Evolutionary conservation across 2,329 filamentous ascomycete species (phyloP), one percentile per base, ranked within the genome.

Genomic region (Calonectria pauciramosa): DNA sequence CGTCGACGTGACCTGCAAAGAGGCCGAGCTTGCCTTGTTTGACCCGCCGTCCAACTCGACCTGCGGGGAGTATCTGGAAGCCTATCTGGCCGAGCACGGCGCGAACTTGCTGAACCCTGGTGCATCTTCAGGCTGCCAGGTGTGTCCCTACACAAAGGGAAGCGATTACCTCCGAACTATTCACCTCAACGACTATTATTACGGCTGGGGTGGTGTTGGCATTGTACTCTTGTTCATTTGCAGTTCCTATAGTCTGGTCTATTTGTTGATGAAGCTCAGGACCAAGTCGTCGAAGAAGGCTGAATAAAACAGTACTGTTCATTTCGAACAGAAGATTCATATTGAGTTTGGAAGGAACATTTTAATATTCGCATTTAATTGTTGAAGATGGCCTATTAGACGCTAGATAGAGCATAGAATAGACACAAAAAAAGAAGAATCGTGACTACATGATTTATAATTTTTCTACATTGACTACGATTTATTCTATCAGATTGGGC

Each of bases 121-220:
- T 5, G 91, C 89, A 0, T 91, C 86, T 0, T 79, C 83, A 0
- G 85, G 82, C 0, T 95, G 93, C 81, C 83, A 83, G 49, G 92
- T 94, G 0, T 95, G 93, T 79, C 86, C 91, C 75, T 94, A 91
- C 81, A 83, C 82, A 1, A 83, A 80, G n/a, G 93, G 92, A 0
- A 86, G 88, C 6, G 92, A 93, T 71, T 94, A 93, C 76, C 81
- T 94, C 2, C 78, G 83, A 2, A 90, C 87, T 0, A 76, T 94
- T 14, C 93, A 94, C 80, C 78, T 94, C 10, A 86, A 86, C 1
- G 87, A 91, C 5, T 91, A 93, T 77, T 90, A 88, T 74, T 92
- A 91, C 77, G 93, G 91, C 0, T 94, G 93, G 93, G 88, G 93
- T 63, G 88, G 94, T 82, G 90, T 90, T 0, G 93, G 81, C 0